Evolutionary conservation across 2,329 filamentous ascomycete species (phyloP).

Genomic region (Ceratocystis smalleyi): DNA sequence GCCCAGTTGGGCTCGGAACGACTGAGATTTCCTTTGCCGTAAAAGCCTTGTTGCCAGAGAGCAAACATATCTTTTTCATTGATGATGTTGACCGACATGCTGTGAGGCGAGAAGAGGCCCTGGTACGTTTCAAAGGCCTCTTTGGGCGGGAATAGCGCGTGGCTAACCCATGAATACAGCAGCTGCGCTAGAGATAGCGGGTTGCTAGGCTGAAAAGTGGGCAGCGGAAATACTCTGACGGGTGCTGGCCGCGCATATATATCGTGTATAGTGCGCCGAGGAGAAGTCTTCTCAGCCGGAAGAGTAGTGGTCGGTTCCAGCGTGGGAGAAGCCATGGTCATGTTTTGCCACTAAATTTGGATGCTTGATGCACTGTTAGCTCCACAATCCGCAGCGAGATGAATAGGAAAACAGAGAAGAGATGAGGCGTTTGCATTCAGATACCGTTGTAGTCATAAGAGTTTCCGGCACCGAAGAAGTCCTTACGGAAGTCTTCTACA

Average conservation of each 20-base stretch:
- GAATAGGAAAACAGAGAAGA: not conserved
- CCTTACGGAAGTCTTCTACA: slow-evolving; percentile 18
- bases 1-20: slow-evolving; percentile 92
- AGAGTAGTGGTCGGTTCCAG: not conserved
- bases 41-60: slow-evolving; percentile 94
- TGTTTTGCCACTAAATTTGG: slow-evolving; percentile 1
- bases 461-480: slow-evolving; percentile 17
- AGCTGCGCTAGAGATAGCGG: slow-evolving; percentile 76
- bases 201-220: slow-evolving; percentile 79
- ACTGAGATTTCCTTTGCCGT: slow-evolving; percentile 83
- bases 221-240: slow-evolving; percentile 66
- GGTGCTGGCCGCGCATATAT: slow-evolving; percentile 74
- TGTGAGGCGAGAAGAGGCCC: slow-evolving; percentile 67
- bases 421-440: slow-evolving; percentile 37
- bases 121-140: slow-evolving; percentile 51
- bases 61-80: slow-evolving; percentile 60
- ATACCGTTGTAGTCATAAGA: slow-evolving; percentile 92
- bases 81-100: slow-evolving; percentile 69
- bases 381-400: not conserved
- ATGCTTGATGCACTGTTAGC: slow-evolving; percentile 8
- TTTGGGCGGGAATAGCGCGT: slow-evolving; percentile 49
- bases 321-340: slow-evolving; percentile 3
- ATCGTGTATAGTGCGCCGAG: slow-evolving; percentile 40
- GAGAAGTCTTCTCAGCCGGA: slow-evolving; percentile 10
- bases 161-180: slow-evolving; percentile 58